A percentile compares a stretch with the other conserved stretches of the same genome.
These are phyloP conservation scores for Trichoderma polysporum DNA, from an alignment of 2,329 filamentous ascomycete species.

Conservation along the genomic window DNA sequence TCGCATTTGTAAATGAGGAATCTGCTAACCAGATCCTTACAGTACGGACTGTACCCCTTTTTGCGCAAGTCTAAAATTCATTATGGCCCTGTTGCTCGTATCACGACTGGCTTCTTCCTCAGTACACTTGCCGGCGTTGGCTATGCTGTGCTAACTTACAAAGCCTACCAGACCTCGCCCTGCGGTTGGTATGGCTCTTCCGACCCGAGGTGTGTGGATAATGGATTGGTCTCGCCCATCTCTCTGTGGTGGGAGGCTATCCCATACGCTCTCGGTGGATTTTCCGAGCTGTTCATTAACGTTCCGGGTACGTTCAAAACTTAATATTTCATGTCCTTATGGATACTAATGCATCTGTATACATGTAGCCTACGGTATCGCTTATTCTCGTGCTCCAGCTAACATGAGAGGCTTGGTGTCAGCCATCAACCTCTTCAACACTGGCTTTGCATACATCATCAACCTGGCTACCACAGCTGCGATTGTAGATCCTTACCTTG, in stretches of 20 bases:
- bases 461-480: constrained; percentile 46
- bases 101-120: constrained; percentile 56
- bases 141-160: constrained; percentile 55
- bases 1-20: not conserved
- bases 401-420: constrained; percentile 54
- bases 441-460: constrained; percentile 46
- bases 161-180: constrained; percentile 56
- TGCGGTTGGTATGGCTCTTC: constrained; percentile 39
- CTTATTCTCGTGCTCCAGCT: constrained; percentile 50
- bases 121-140: constrained; percentile 53
- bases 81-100: constrained; percentile 59
- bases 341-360: not conserved
- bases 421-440: constrained; percentile 49
- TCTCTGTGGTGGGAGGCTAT: constrained; percentile 29
- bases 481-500: constrained; percentile 49
- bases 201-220: constrained; percentile 25
- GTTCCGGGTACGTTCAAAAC: constrained; percentile 22
- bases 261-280: constrained; percentile 31
- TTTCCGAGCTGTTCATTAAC: constrained; percentile 32
- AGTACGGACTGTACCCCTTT: constrained; percentile 52
- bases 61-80: constrained; percentile 51
- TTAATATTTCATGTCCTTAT: not conserved
- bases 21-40: not conserved
- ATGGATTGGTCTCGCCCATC: constrained; percentile 28
- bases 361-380: constrained; percentile 46